Evolutionary conservation across 192 early-diverging fungal species (phyloP), one percentile per base, ranked within the genome.

Genomic region (Coemansia sp.): DNA sequence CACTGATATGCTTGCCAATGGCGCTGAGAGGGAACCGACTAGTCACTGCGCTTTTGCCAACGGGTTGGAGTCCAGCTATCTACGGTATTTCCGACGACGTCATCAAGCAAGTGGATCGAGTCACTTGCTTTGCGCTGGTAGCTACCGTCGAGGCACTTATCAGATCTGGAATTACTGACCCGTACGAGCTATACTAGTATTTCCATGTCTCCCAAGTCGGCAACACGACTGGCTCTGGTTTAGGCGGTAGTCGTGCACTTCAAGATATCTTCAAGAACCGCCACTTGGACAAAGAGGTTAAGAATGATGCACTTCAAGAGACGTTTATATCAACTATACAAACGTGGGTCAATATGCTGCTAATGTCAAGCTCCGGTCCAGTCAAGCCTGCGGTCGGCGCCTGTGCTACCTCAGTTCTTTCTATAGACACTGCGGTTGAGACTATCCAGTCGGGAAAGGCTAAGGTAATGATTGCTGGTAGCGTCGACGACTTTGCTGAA

Each of bases 141-240:
- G 88, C 95, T 11, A 95, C 93, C 40, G 96, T 94, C 10, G 96
- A 98, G 78, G 94, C 96, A 6, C 85, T 98, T 35, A 80, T 95
- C 57, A 86, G 91, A 35, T 91, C 92, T 63, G 96, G 96, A 78
- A 91, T 98, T 26, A 95, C 93, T 19, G 96, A 98, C 73, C 96
- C 96, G 13, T 98, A 96, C 86, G 95, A 98, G 81, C 92, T 98
- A 81, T 98, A 93, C 86, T 86, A 94, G 79, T 95, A 96, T 68
- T 91, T 98, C 63, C 96, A 98, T 70, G 93, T 98, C 26, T 92
- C 92, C 50, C 94, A 98, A 72, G 87, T 98, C 49, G 96, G 96
- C 58, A 98, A 93, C 86, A 88, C 89, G 26, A 88, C 89, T 37
- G 96, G 96, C 60, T 93, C 92, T 53, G 93, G 91, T 85, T 85